phyloP scores from a whole-genome alignment of 2,329 filamentous ascomycete genomes.

The Eutypa lata region DNA sequence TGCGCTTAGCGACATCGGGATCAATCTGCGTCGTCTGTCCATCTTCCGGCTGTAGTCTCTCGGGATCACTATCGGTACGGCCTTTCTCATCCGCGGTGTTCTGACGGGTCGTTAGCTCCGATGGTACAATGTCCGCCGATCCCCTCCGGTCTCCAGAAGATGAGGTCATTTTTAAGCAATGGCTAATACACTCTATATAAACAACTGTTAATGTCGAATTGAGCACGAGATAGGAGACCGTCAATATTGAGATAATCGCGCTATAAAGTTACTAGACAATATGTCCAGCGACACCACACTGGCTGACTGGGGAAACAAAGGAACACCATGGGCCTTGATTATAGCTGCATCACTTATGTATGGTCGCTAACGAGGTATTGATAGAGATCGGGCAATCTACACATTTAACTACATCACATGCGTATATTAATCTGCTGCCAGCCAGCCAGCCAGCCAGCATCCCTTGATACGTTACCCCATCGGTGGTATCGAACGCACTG shows the following conservation, averaged over 20 bases:
- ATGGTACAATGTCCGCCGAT: neutral
- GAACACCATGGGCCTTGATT: too few relatives aligned
- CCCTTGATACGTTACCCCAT: too few relatives aligned
- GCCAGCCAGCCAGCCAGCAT: too few relatives aligned
- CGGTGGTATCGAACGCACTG: too few relatives aligned
- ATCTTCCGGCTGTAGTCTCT: slow-evolving; percentile 1
- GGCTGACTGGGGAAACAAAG: neutral
- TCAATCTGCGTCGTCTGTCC: slow-evolving; percentile 20
- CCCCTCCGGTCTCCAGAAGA: neutral
- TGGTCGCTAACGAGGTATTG: too few relatives aligned
- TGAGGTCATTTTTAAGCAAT: neutral
- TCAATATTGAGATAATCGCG: neutral
- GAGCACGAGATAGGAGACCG: too few relatives aligned
- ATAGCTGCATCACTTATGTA: too few relatives aligned
- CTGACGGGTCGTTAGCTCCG: slow-evolving; percentile 8
- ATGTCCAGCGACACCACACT: neutral
- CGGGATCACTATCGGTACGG: slow-evolving; percentile 16
- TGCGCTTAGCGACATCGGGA: slow-evolving; percentile 21
- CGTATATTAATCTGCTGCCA: too few relatives aligned
- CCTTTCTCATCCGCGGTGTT: slow-evolving; percentile 9
- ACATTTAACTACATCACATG: too few relatives aligned
- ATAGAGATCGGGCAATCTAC: too few relatives aligned
- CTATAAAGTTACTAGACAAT: neutral
- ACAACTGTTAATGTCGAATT: too few relatives aligned
- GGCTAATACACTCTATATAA: too few relatives aligned